Evolutionary conservation across 2,329 filamentous ascomycete genomes (phyloP), one percentile per base, ranked within the genome.

Genomic region (Triangularia setosa): DNA sequence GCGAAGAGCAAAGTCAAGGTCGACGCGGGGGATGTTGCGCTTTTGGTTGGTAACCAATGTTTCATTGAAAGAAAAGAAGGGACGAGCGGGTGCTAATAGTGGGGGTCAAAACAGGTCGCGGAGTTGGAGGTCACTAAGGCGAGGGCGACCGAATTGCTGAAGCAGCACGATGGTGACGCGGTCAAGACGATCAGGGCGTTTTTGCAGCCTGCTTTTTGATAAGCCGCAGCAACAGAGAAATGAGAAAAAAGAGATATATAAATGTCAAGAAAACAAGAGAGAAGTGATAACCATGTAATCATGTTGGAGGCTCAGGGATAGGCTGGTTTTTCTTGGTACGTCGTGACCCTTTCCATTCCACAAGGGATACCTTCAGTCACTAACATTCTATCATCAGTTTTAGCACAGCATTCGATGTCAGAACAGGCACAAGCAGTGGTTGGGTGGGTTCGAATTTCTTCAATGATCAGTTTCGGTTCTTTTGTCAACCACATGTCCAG

Each of bases 61-160:
- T 3, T 12, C 7, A 8, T 12, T 12, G 14, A 33, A 11, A 33
- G 4, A 4, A 33, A 33, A 33, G 14, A 16, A 33, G 30, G 7
- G 14, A 33, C 4, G 4, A 8, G 27, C 9, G 30, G 30, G n/a
- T 8, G 40, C 40, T 48, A 21, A 48, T 11, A 9, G 40, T 7
- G n/a, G n/a, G 11, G 7, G 21, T 30, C n/a, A 16, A 28, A 30
- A 60, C 64, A 88, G 87, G 81, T 90, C 12, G 86, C 90, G 57
- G 84, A 93, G 74, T 81, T 93, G 30, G 90, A 94, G 66, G 74
- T 94, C 35, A 78, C 84, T 1, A 93, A 91, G 76, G 70, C 79
- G 2, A 92, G 88, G 75, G 91, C 90, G 1, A 93, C 88, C 1
- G 91, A 94, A 66, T 76, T 94, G 59, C 81, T 95, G 4, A 89